Evolutionary conservation across 1,139 yeast species (phyloP), one percentile per base, ranked within the genome.

Genomic region (Geotrichum candidum): DNA sequence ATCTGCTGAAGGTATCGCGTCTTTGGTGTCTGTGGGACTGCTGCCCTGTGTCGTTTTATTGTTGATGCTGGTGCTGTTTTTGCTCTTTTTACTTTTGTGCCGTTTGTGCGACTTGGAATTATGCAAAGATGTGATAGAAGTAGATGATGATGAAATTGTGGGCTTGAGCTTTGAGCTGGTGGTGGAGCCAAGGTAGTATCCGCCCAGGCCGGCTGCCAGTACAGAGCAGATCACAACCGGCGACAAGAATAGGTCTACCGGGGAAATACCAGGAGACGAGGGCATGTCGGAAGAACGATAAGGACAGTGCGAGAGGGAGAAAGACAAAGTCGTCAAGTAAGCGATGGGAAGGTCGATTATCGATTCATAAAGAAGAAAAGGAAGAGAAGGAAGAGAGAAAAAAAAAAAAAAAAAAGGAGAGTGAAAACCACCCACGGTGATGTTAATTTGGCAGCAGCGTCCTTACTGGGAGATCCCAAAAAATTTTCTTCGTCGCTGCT

Each of bases 171-270:
- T 31, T 18, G 55, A 15, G 18, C 45, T 56, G 29, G 53, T 51
- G 23, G 56, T 56, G 13, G 62, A 56, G n/a, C 68, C 68, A 15
- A 66, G 53, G 52, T 63, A 66, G 60, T 59, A 66, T 4, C 68
- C 68, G 7, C 67, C 62, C n/a, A 64, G 51, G 18, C 68, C 67
- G 3, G 68, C 64, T 9, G 64, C 61, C 33, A 61, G 31, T 5
- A 58, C 61, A 15, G 60, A 61, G 53, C 60, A 58, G 50, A 61
- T 60, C n/a, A 60, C 62, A 3, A 60, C 54, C 6, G 62, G 62
- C 27, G 59, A 56, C 22, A 60, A 45, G 33, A 60, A 60, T 54
- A 60, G 38, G 50, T 60, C 62, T 13, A 56, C 62, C 9, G 62
- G 59, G 4, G 62, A 60, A 27, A 60, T 60, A 13, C 57, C 59